A percentile compares a stretch with the other conserved stretches of the same genome.
phyloP scores from a whole-genome alignment of 2,329 filamentous ascomycete genomes.

The Exophiala sp. region DNA sequence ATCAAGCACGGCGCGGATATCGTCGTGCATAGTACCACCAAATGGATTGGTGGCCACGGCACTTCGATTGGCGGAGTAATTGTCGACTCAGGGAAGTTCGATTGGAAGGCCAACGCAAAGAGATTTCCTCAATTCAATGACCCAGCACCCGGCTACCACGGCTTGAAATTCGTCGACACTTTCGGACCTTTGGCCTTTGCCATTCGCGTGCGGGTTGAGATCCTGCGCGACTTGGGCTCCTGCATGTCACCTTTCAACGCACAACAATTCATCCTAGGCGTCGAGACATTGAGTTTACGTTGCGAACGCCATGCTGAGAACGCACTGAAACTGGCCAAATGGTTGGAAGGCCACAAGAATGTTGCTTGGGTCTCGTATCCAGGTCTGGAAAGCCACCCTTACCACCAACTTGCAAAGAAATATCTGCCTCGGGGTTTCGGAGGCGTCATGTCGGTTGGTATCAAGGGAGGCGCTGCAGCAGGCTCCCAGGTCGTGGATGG shows the following conservation, averaged over 20 bases:
- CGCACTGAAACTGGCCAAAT: constrained; percentile 72
- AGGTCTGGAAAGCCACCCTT: constrained; percentile 76
- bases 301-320: constrained; percentile 85
- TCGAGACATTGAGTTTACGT: constrained; percentile 85
- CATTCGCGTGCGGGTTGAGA: constrained; percentile 82
- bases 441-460: constrained; percentile 87
- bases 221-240: constrained; percentile 80
- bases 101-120: constrained; percentile 75
- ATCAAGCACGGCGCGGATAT: constrained; percentile 87
- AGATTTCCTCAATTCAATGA: constrained; percentile 93
- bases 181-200: constrained; percentile 81
- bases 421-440: constrained; percentile 83
- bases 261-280: constrained; percentile 82
- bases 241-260: constrained; percentile 85
- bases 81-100: constrained; percentile 80
- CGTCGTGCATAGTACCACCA: constrained; percentile 83
- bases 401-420: constrained; percentile 76
- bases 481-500: constrained; percentile 87
- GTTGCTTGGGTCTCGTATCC: constrained; percentile 95
- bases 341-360: constrained; percentile 77
- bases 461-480: constrained; percentile 80
- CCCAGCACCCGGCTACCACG: constrained; percentile 84
- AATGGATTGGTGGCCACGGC: constrained; percentile 90
- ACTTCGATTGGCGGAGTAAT: constrained; percentile 77
- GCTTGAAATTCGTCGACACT: constrained; percentile 89